phyloP scores from a whole-genome alignment of 2,329 filamentous ascomycete species.

The Endoconidiophora polonica region DNA sequence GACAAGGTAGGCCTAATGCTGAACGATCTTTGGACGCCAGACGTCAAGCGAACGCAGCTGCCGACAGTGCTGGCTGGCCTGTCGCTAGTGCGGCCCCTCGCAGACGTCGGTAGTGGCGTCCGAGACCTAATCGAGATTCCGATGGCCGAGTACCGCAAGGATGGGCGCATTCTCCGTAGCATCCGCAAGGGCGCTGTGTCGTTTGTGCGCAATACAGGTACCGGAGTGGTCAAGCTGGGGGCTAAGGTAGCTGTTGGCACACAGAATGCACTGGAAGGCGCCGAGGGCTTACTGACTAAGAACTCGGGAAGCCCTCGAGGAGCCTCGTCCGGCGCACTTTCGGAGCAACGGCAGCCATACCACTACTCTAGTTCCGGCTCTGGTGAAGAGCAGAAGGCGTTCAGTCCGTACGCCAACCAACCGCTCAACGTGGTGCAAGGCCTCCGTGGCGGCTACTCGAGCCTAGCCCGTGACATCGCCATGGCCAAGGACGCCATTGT shows the following conservation, averaged over 20 bases:
- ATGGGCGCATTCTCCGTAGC: slow-evolving; percentile 79
- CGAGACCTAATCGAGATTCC: slow-evolving; percentile 77
- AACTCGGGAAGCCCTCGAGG: slow-evolving; percentile 24
- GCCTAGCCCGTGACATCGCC: slow-evolving; percentile 73
- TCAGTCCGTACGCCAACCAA: slow-evolving; percentile 87
- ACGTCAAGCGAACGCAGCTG: slow-evolving; percentile 78
- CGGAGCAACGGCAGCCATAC: background rate
- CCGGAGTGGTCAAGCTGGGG: slow-evolving; percentile 82
- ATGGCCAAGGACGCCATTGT: slow-evolving; percentile 82
- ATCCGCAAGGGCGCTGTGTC: slow-evolving; percentile 78
- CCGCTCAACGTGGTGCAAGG: slow-evolving; percentile 80
- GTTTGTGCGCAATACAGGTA: slow-evolving; percentile 86
- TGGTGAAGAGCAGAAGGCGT: slow-evolving; percentile 54
- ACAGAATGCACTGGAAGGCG: slow-evolving; percentile 78
- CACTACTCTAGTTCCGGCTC: slow-evolving; percentile 23
- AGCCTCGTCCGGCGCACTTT: slow-evolving; percentile 14
- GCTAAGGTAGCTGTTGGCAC: slow-evolving; percentile 91
- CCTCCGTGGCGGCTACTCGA: slow-evolving; percentile 63
- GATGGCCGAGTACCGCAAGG: slow-evolving; percentile 82
- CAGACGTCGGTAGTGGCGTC: slow-evolving; percentile 79
- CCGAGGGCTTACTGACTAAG: slow-evolving; percentile 54
- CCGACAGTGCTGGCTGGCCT: slow-evolving; percentile 77
- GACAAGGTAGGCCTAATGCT: slow-evolving; percentile 77
- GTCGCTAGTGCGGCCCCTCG: slow-evolving; percentile 74
- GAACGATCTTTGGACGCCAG: slow-evolving; percentile 93